phyloP scores from a whole-genome alignment of 441 rosid species.

The Melastoma candidum region DNA sequence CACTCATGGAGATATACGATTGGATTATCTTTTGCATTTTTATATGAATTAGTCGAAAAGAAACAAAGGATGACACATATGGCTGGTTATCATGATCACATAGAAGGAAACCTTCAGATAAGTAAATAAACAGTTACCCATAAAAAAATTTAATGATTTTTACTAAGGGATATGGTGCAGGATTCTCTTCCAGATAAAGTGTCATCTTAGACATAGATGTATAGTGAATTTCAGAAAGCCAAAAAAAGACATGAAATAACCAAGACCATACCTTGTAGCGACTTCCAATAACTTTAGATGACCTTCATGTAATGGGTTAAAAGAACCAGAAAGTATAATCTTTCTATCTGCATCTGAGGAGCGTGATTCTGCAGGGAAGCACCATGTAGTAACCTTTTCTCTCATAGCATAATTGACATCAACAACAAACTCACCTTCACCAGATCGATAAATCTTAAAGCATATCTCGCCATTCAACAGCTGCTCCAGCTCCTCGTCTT shows the following conservation, averaged over 20 bases:
- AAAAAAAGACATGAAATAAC: background rate
- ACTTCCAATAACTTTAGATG: constrained; percentile 86
- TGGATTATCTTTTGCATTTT: too few relatives aligned
- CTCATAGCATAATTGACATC: background rate
- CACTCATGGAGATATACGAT: background rate
- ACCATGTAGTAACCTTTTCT: constrained; percentile 13
- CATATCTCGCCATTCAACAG: constrained; percentile 53
- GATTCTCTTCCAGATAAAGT: too few relatives aligned
- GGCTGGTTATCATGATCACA: too few relatives aligned
- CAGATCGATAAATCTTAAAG: constrained; percentile 70
- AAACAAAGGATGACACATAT: background rate
- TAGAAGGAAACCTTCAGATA: too few relatives aligned
- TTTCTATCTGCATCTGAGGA: constrained; percentile 40
- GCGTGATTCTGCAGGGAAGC: constrained; percentile 31
- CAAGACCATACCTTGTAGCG: constrained; percentile 52
- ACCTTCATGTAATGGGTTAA: constrained; percentile 90
- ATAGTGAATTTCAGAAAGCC: background rate
- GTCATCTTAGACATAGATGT: too few relatives aligned
- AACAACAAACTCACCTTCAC: constrained; percentile 40
- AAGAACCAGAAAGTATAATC: constrained; percentile 80
- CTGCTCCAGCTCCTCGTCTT: constrained; percentile 74
- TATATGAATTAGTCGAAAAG: background rate
- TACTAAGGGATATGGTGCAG: too few relatives aligned
- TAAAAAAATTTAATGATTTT: too few relatives aligned
- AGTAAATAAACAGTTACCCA: too few relatives aligned